These are phyloP conservation scores for Perkinsus olseni DNA, from an alignment of 169 alveolate species.

Conservation along the genomic window DNA sequence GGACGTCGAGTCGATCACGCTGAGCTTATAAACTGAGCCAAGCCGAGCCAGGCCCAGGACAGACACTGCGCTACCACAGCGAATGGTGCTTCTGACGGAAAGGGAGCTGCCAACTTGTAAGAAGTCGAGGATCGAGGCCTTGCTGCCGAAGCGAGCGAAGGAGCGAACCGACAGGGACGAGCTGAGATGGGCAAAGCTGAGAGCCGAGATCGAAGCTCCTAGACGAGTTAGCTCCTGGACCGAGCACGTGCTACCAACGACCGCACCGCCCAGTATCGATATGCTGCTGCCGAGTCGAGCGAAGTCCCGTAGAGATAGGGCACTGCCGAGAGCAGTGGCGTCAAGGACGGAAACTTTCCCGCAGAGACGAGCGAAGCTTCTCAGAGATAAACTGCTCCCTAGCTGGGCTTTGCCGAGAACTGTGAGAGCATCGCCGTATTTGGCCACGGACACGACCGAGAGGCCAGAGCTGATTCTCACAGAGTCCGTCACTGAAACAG, in stretches of 20 bases:
- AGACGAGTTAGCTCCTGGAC: background rate
- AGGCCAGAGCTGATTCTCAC: background rate
- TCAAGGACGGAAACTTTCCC: background rate
- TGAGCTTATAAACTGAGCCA: background rate
- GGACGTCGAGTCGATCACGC: background rate
- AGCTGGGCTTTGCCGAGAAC: background rate
- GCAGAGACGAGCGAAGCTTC: background rate
- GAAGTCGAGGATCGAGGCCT: background rate
- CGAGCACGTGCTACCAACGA: background rate
- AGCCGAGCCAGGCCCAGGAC: background rate
- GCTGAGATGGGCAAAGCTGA: background rate
- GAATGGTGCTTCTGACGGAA: background rate
- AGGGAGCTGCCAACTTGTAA: background rate
- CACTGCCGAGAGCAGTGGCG: background rate
- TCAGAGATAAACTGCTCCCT: background rate
- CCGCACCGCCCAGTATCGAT: background rate
- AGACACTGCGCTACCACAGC: background rate
- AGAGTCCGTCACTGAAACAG: background rate
- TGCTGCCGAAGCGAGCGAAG: conserved; percentile 8
- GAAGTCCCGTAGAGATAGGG: background rate
- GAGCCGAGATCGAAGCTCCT: background rate
- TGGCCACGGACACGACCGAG: background rate
- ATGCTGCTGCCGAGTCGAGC: background rate
- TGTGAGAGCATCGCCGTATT: background rate
- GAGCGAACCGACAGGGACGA: background rate